Evolutionary conservation across 805 yeast species (phyloP), one percentile per base, ranked within the genome.

Genomic region (Candida coquimbonensis): DNA sequence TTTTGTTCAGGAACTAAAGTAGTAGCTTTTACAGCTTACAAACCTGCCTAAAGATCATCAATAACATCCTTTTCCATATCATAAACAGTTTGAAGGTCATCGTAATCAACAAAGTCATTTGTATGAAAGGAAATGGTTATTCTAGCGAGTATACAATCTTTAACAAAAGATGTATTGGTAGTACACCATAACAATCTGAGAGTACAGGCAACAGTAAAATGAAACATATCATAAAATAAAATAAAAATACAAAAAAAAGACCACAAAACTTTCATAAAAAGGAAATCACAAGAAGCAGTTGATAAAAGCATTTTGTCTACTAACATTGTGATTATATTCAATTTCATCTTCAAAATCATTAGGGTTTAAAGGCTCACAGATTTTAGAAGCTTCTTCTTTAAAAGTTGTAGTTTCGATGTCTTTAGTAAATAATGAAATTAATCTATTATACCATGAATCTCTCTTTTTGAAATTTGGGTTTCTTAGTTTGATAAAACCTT

Each of bases 301-400:
- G 19, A 37, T 24, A 17, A 43, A 43, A 33, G 45, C 45, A 25
- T 43, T 43, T 13, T 38, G 37, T 25, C 31, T 31, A 24, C 41
- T 24, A n/a, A 43, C 13, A 19, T 25, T 13, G 5, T 24, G 9
- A 16, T 34, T 38, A 14, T 43, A 43, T 5, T 43, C 45, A 13
- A 43, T 13, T 3, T 17, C 41, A 38, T 38, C 38, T 26, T 43
- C 26, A 14, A 43, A 43, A 37, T 43, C 38, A 1, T 24, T 14
- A 16, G 37, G 32, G 6, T 43, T 32, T 7, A 43, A 11, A 7
- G 27, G 27, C 14, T 29, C 11, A 14, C 27, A 29, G 1, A 36
- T 14, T 29, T 29, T 42, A 1, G 9, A 9, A 13, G 31, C 31
- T 13, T 42, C 36, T 2, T 36, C 29, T 29, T 31, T 24, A 8